These are phyloP conservation scores for Hanseniaspora sp. DNA, from an alignment of 1,139 yeast species.

Conservation along the genomic window DNA sequence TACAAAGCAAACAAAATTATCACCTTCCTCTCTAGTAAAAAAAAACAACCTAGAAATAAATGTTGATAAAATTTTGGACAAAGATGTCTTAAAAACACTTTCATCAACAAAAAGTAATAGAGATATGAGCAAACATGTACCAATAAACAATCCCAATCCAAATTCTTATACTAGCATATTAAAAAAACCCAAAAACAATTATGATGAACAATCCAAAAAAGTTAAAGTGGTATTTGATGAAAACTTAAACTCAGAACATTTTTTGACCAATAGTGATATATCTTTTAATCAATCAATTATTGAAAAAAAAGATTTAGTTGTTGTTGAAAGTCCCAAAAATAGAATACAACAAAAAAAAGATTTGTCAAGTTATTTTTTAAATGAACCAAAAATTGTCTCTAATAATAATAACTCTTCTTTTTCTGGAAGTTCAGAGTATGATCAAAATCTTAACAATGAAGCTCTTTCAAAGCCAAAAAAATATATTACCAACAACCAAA, in stretches of 20 bases:
- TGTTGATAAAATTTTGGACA: not conserved
- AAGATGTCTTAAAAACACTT: not conserved
- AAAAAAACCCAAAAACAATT: not conserved
- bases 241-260: slow-evolving; percentile 10
- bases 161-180: slow-evolving; percentile 1
- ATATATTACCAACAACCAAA: not conserved
- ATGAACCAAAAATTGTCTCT: not conserved
- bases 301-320: not conserved
- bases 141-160: slow-evolving; percentile 1
- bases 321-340: not conserved
- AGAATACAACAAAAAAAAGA: not conserved
- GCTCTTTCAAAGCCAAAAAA: too few relatives aligned
- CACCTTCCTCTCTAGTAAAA: too few relatives aligned
- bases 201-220: not conserved
- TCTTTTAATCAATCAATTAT: not conserved
- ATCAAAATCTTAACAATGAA: too few relatives aligned
- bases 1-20: too few relatives aligned
- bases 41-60: not conserved
- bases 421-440: too few relatives aligned
- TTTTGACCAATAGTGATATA: slow-evolving; percentile 2
- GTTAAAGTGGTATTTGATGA: slow-evolving; percentile 7
- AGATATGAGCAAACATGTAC: not conserved
- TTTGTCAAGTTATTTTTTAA: not conserved
- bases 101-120: not conserved
- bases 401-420: too few relatives aligned